A percentile compares a stretch with the other conserved stretches of the same genome.
Conservation (phyloP, 805 yeast genomes). For the Wickerhamomyces rabaulensis region DNA sequence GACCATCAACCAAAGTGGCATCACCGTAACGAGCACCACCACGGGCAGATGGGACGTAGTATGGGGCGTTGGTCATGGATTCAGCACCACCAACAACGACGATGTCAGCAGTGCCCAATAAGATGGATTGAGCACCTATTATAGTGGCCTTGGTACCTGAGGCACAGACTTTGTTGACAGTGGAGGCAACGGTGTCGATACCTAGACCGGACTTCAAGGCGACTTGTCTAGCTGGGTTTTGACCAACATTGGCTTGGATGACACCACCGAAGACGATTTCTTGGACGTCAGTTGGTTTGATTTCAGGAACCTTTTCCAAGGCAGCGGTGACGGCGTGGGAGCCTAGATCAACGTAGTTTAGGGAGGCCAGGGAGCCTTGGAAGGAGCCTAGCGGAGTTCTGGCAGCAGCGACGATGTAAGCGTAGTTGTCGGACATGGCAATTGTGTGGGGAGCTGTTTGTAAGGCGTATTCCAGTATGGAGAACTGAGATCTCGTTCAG, state of each 20-base stretch:
- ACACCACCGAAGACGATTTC: constrained; percentile 94
- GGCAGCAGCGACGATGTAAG: constrained; percentile 84
- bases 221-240: constrained; percentile 97
- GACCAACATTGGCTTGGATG: constrained; percentile 89
- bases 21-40: constrained; percentile 90
- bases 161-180: constrained; percentile 96
- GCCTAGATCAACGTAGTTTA: constrained; percentile 81
- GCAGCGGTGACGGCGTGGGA: constrained; percentile 90
- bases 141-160: constrained; percentile 92
- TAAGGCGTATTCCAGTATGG: too few relatives aligned
- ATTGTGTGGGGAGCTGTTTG: background rate
- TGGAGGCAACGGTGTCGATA: constrained; percentile 75
- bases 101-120: constrained; percentile 85
- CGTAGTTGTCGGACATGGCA: constrained; percentile 38
- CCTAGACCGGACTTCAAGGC: constrained; percentile 87
- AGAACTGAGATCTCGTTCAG: background rate
- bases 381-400: constrained; percentile 97
- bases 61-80: constrained; percentile 94
- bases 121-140: constrained; percentile 83
- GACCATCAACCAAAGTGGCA: constrained; percentile 72
- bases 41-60: constrained; percentile 83
- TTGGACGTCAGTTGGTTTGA: constrained; percentile 73
- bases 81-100: constrained; percentile 98
- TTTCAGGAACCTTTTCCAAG: constrained; percentile 72
- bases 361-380: constrained; percentile 75